Evolutionary conservation across 2,329 filamentous ascomycete genomes (phyloP).

Genomic region (Alternaria dauci): DNA sequence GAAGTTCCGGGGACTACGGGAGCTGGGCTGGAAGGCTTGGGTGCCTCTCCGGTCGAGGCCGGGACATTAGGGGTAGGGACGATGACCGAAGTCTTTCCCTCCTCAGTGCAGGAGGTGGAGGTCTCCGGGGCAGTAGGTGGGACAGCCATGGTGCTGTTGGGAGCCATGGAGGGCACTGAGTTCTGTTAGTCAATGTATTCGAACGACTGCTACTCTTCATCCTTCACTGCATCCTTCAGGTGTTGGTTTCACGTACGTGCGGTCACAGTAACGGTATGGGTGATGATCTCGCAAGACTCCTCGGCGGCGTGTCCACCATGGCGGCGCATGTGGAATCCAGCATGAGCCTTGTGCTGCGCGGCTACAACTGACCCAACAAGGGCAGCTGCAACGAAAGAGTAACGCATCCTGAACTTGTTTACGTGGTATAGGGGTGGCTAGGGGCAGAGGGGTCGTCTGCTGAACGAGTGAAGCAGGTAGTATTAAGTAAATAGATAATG

Average conservation of each 20-base stretch:
- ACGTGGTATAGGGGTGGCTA: slow-evolving; percentile 36
- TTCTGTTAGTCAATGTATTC: slow-evolving; percentile 19
- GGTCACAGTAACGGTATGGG: slow-evolving; percentile 56
- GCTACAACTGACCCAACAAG: slow-evolving; percentile 63
- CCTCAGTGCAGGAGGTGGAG: slow-evolving; percentile 80
- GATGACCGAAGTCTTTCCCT: slow-evolving; percentile 62
- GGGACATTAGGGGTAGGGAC: slow-evolving; percentile 51
- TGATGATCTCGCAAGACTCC: slow-evolving; percentile 79
- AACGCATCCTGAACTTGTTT: slow-evolving; percentile 73
- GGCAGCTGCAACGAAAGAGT: slow-evolving; percentile 68
- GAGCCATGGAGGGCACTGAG: slow-evolving; percentile 33
- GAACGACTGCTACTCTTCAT: not conserved
- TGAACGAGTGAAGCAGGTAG: slow-evolving; percentile 85
- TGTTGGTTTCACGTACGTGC: slow-evolving; percentile 56
- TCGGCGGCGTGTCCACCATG: slow-evolving; percentile 54
- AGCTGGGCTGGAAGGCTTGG: slow-evolving; percentile 15
- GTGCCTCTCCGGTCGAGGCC: slow-evolving; percentile 22
- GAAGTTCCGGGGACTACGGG: slow-evolving; percentile 17
- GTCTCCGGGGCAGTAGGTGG: slow-evolving; percentile 64
- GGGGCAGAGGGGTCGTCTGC: slow-evolving; percentile 69
- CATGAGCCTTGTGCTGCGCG: slow-evolving; percentile 71
- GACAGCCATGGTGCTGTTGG: slow-evolving; percentile 38
- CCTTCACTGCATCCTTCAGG: not conserved
- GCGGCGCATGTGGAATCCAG: slow-evolving; percentile 64
- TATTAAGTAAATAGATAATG: slow-evolving; percentile 41